phyloP scores from a whole-genome alignment of 371 early-diverging fungal species.

The Thermomucor indicae-seudaticae region DNA sequence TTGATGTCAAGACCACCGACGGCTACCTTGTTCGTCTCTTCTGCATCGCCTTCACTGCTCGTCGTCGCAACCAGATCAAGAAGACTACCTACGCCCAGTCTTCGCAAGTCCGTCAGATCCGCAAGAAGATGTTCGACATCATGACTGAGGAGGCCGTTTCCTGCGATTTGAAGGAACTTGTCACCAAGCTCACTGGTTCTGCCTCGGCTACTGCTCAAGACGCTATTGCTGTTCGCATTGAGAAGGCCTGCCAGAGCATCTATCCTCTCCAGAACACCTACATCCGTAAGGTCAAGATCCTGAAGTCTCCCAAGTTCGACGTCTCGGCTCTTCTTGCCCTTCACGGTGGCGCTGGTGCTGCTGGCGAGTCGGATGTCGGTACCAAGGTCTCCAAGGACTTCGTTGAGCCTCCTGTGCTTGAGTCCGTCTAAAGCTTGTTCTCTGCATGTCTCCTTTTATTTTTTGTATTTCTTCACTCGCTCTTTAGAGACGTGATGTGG shows the following conservation, averaged over 20 bases:
- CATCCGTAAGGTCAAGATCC: conserved; percentile 99
- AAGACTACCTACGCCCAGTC: conserved; percentile 99
- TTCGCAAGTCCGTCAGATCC: conserved; percentile 97
- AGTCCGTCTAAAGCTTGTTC: conserved; percentile 79
- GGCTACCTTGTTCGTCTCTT: conserved; percentile 99
- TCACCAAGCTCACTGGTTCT: conserved; percentile 90
- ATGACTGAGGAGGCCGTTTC: conserved; percentile 88
- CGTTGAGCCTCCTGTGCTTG: conserved; percentile 78
- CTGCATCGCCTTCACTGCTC: conserved; percentile 97
- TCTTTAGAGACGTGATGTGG: too few species aligned
- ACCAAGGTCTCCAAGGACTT: conserved; percentile 73
- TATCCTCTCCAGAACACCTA: conserved; percentile 99
- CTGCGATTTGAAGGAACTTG: conserved; percentile 95
- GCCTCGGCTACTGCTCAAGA: conserved; percentile 56
- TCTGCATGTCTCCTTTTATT: too few species aligned
- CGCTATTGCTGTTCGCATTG: conserved; percentile 93
- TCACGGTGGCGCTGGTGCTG: conserved; percentile 84
- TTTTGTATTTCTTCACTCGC: too few species aligned
- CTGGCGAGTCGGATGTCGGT: conserved; percentile 73
- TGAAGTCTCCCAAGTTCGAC: conserved; percentile 98
- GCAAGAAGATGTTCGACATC: conserved; percentile 99
- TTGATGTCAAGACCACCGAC: conserved; percentile 99
- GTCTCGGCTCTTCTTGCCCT: conserved; percentile 95
- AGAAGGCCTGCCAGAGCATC: conserved; percentile 96
- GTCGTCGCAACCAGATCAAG: conserved; percentile 92